phyloP scores from a whole-genome alignment of 148 eudicot species.

The Camellia sinensis region DNA sequence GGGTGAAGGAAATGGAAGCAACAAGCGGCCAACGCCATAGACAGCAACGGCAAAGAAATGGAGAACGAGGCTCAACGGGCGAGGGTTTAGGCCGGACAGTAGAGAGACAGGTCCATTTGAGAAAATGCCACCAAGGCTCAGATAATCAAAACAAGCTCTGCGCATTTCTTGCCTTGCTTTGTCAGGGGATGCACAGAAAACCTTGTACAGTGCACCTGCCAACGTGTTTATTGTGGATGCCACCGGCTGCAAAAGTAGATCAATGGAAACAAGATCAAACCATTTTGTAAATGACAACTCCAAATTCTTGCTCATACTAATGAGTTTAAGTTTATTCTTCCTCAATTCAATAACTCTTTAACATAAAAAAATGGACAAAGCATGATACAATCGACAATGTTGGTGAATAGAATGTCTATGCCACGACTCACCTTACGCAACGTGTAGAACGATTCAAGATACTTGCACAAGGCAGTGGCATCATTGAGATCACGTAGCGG shows the following conservation, averaged over 20 bases:
- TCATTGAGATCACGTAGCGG: slow-evolving; percentile 28
- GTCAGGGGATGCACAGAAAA: slow-evolving; percentile 44
- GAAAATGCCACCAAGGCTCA: slow-evolving; percentile 45
- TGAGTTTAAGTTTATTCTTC: too few species aligned
- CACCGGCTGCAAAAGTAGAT: slow-evolving; percentile 36
- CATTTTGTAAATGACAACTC: not conserved
- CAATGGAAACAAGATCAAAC: not conserved
- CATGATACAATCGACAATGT: not conserved
- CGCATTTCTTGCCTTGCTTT: slow-evolving; percentile 50
- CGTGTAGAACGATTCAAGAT: slow-evolving; percentile 44
- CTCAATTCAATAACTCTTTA: too few species aligned
- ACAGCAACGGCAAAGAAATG: slow-evolving; percentile 55
- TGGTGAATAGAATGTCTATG: not conserved
- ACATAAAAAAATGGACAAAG: not conserved
- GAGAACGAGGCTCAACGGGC: slow-evolving; percentile 36
- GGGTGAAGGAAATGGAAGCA: slow-evolving; percentile 50
- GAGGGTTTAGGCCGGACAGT: slow-evolving; percentile 40
- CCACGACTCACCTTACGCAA: slow-evolving; percentile 32
- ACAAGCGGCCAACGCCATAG: slow-evolving; percentile 45
- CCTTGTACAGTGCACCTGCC: slow-evolving; percentile 47
- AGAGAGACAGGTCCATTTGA: slow-evolving; percentile 39
- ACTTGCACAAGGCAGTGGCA: slow-evolving; percentile 28
- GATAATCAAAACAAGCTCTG: slow-evolving; percentile 45
- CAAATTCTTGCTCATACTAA: not conserved
- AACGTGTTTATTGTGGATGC: slow-evolving; percentile 51